A percentile compares a stretch with the other conserved stretches of the same genome.
Evolutionary conservation across 1,284 basidiomycete genomes (phyloP).

Genomic region (Leccinum fallax): DNA sequence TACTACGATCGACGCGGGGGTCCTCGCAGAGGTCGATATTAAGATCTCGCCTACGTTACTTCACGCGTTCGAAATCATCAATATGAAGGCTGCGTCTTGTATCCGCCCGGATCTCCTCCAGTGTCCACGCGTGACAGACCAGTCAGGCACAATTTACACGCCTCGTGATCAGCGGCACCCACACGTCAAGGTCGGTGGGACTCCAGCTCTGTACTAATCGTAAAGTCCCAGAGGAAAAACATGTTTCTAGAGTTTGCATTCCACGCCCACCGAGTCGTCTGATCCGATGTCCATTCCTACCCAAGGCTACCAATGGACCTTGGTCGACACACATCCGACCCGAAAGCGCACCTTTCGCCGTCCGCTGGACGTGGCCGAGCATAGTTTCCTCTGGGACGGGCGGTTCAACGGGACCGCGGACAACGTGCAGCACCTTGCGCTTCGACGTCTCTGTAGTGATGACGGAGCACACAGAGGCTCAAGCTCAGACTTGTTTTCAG

Average conservation of each 20-base stretch:
- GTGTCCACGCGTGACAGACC: too few species aligned
- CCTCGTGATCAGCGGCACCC: too few species aligned
- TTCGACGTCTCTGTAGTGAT: conserved; percentile 7
- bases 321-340: neutral
- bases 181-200: too few species aligned
- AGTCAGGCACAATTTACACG: too few species aligned
- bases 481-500: conserved; percentile 14
- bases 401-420: conserved; percentile 24
- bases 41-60: conserved; percentile 5
- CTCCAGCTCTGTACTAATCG: too few species aligned
- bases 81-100: neutral
- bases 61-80: neutral
- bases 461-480: conserved; percentile 1
- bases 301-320: neutral
- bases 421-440: conserved; percentile 9
- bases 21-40: conserved; percentile 29
- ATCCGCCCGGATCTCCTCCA: too few species aligned
- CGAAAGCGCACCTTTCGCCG: neutral
- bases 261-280: neutral
- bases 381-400: conserved; percentile 14
- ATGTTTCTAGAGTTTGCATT: neutral
- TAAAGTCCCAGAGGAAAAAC: neutral
- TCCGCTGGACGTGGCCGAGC: conserved; percentile 11
- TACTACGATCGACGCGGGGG: conserved; percentile 32
- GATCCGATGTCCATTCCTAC: neutral